Conservation (phyloP, 148 eudicot genomes). For the Chenopodium formosanum region DNA sequence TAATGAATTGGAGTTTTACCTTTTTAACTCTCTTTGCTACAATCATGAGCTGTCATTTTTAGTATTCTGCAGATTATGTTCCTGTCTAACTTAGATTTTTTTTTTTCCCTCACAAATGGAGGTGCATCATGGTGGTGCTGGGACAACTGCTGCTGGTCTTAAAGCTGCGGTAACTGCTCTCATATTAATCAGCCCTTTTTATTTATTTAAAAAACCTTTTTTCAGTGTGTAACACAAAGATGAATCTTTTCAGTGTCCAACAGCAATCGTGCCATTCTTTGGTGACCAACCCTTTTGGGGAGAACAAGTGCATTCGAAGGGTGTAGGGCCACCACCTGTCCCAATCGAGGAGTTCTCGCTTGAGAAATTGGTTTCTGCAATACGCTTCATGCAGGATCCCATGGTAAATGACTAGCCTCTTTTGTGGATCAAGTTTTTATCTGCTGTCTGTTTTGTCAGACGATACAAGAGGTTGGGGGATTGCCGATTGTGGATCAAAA, state of each 20-base stretch:
- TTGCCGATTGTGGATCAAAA: too few species aligned
- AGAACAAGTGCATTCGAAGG: conserved; percentile 72
- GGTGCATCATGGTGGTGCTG: conserved; percentile 90
- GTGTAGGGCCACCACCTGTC: conserved; percentile 85
- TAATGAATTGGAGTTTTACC: neutral
- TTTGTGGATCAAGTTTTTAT: too few species aligned
- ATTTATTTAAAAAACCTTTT: neutral
- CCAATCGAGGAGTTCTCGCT: conserved; percentile 70
- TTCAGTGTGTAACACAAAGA: neutral
- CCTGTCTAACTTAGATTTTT: neutral
- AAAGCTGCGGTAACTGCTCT: conserved; percentile 62
- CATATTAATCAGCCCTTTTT: neutral
- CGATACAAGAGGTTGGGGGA: too few species aligned
- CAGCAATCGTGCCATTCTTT: conserved; percentile 87
- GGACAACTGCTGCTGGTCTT: conserved; percentile 84
- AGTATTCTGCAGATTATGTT: neutral
- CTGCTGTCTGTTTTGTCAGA: too few species aligned
- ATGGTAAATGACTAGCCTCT: conserved; percentile 37
- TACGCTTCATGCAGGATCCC: conserved; percentile 66
- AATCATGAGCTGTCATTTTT: neutral
- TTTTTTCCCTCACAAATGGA: conserved; percentile 13
- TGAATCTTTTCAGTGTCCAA: conserved; percentile 64
- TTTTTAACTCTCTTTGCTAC: neutral
- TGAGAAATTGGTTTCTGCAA: conserved; percentile 57
- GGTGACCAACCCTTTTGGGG: conserved; percentile 99